phyloP scores from a whole-genome alignment of 2,329 filamentous ascomycete genomes.

The Xylaria sp. region DNA sequence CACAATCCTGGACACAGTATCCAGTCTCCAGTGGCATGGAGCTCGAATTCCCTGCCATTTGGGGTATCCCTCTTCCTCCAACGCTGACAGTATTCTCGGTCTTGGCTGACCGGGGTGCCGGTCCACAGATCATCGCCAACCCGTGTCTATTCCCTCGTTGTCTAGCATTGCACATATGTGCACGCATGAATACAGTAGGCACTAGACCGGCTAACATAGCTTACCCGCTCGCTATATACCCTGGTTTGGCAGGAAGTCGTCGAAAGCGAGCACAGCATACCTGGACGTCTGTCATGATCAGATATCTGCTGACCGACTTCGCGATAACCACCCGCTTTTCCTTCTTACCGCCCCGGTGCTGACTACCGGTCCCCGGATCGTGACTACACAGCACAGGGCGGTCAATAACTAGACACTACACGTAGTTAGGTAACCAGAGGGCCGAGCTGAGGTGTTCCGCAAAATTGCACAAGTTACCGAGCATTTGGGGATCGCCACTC shows the following conservation, averaged over 20 bases:
- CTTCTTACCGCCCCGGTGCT: constrained; percentile 37
- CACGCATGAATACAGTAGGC: constrained; percentile 26
- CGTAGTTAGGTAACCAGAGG: neutral
- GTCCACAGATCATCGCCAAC: constrained; percentile 22
- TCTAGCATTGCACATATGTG: constrained; percentile 3
- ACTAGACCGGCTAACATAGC: constrained; percentile 3
- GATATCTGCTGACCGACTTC: constrained; percentile 38
- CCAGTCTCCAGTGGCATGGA: neutral
- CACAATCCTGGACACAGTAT: neutral
- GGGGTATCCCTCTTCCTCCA: constrained; percentile 28
- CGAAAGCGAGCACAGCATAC: constrained; percentile 10
- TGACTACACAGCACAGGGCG: neutral
- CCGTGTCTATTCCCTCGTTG: neutral
- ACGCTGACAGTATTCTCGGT: constrained; percentile 31
- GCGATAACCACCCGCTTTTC: constrained; percentile 17
- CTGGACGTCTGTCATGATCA: constrained; percentile 24
- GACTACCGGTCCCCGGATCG: constrained; percentile 8
- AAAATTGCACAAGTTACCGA: constrained; percentile 26
- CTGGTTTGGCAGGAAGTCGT: constrained; percentile 17
- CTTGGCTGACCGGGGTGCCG: constrained; percentile 29
- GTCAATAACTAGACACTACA: neutral
- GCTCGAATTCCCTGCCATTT: constrained; percentile 6
- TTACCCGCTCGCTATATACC: constrained; percentile 15
- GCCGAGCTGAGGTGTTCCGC: constrained; percentile 22
- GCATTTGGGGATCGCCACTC: constrained; percentile 34